Evolutionary conservation across 2,329 filamentous ascomycete genomes (phyloP).

Genomic region (Colletotrichum orbiculare): DNA sequence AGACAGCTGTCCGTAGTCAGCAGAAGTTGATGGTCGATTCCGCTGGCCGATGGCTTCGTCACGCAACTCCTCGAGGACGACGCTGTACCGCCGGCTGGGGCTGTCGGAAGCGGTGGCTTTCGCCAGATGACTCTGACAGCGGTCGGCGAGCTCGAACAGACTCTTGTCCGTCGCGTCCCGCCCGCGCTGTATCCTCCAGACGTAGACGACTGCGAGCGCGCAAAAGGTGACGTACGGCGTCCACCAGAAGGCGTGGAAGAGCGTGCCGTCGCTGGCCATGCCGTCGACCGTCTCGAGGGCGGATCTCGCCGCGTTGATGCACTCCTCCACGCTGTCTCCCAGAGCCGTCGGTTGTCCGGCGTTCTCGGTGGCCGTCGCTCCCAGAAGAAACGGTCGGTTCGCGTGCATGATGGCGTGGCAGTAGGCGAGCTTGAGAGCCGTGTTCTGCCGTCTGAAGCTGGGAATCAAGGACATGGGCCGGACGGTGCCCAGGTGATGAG

Average conservation of each 20-base stretch:
- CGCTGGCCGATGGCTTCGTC: slow-evolving; percentile 46
- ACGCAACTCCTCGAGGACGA: slow-evolving; percentile 63
- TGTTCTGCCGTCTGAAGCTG: slow-evolving; percentile 59
- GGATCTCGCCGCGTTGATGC: slow-evolving; percentile 58
- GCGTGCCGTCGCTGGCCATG: slow-evolving; percentile 47
- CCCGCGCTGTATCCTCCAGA: slow-evolving; percentile 55
- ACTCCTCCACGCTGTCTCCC: slow-evolving; percentile 51
- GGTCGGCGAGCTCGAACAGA: slow-evolving; percentile 46
- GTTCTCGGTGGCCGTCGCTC: slow-evolving; percentile 43
- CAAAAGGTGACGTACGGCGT: slow-evolving; percentile 66
- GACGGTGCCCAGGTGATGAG: slow-evolving; percentile 55
- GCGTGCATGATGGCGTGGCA: slow-evolving; percentile 67
- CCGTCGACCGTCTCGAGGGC: slow-evolving; percentile 57
- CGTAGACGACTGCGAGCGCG: slow-evolving; percentile 63
- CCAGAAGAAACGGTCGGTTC: slow-evolving; percentile 64
- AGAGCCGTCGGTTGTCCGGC: slow-evolving; percentile 54
- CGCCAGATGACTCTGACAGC: slow-evolving; percentile 58
- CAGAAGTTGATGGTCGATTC: background rate
- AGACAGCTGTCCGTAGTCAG: background rate
- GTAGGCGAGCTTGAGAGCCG: slow-evolving; percentile 64
- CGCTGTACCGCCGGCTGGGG: slow-evolving; percentile 59
- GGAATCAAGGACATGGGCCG: slow-evolving; percentile 58
- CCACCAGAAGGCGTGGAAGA: slow-evolving; percentile 60
- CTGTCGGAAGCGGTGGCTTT: slow-evolving; percentile 51
- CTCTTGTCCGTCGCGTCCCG: slow-evolving; percentile 22